Evolutionary conservation across 495 filamentous ascomycete genomes (phyloP).

Genomic region (Lasiosphaeria miniovina): DNA sequence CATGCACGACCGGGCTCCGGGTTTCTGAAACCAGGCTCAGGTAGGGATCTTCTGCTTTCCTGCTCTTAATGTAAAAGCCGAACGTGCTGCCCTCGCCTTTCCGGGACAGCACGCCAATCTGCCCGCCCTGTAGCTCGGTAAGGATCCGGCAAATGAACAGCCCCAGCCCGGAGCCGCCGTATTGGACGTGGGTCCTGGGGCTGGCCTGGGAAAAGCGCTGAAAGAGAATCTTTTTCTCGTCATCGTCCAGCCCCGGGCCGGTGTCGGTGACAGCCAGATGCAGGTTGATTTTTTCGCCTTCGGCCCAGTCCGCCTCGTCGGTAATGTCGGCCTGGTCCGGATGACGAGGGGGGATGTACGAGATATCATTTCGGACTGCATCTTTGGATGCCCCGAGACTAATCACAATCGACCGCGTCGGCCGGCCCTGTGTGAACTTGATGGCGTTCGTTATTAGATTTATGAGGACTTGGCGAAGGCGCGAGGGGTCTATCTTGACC

Average conservation of each 20-base stretch:
- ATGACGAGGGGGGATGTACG: slow-evolving; percentile 56
- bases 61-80: slow-evolving; percentile 66
- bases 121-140: slow-evolving; percentile 78
- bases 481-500: slow-evolving; percentile 74
- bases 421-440: slow-evolving; percentile 67
- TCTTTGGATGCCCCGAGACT: slow-evolving; percentile 64
- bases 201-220: slow-evolving; percentile 76
- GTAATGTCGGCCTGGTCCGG: slow-evolving; percentile 49
- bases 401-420: slow-evolving; percentile 62
- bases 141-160: slow-evolving; percentile 78
- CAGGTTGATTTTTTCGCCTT: slow-evolving; percentile 64
- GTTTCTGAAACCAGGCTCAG: slow-evolving; percentile 6
- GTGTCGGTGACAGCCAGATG: slow-evolving; percentile 76
- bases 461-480: slow-evolving; percentile 75
- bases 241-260: slow-evolving; percentile 69
- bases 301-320: slow-evolving; percentile 61
- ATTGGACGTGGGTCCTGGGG: slow-evolving; percentile 74
- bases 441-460: slow-evolving; percentile 79
- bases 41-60: slow-evolving; percentile 24
- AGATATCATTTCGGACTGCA: slow-evolving; percentile 46
- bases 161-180: slow-evolving; percentile 79
- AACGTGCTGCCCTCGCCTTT: slow-evolving; percentile 76
- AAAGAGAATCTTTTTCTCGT: slow-evolving; percentile 73
- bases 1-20: slow-evolving; percentile 1
- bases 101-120: slow-evolving; percentile 74